Evolutionary conservation across 2,329 filamentous ascomycete species (phyloP), one percentile per base, ranked within the genome.

Genomic region (Stachybotrys chlorohalonatus): DNA sequence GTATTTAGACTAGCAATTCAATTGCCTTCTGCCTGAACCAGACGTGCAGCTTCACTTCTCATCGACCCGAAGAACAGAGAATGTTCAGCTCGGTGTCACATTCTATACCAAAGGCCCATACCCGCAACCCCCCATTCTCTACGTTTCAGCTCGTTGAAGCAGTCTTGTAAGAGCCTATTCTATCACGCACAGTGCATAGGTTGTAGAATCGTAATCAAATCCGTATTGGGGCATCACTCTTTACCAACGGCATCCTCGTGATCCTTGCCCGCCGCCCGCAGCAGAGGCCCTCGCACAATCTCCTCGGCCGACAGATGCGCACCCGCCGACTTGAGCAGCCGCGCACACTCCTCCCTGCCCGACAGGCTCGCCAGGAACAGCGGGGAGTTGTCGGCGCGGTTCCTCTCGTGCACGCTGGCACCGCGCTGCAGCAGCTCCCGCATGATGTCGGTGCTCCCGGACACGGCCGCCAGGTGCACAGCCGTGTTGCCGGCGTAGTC

Each of bases 401-500:
- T 88, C 47, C 84, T 73, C 47, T 78, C 77, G 65, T 88, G 85
- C 6, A 88, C 84, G 63, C 83, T 85, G n/a, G 82, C 83, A 7
- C 85, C 85, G 17, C 77, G 73, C 47, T 73, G 73, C 11, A 88
- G 74, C 50, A 88, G 70, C 63, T 83, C 80, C 30, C 76, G 71
- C 61, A 87, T 70, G 32, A 87, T 76, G n/a, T 74, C 73, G 1
- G 73, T 69, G 55, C 78, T 74, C 16, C 81, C 75, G 1, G 77
- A 75, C 6, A 83, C 76, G 32, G 81, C 79, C 1, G 81, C 81
- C 2, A 84, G 75, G 63, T 84, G 81, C 45, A 82, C 70, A 5
- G 77, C 78, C 31, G 89, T 93, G 71, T 93, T 94, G 50, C 89
- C 89, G 17, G 87, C 87, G 66, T 93, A 93, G 71, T 94, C 89